phyloP scores from a whole-genome alignment of 768 basidiomycete genomes.

The Tulasnella sp. region DNA sequence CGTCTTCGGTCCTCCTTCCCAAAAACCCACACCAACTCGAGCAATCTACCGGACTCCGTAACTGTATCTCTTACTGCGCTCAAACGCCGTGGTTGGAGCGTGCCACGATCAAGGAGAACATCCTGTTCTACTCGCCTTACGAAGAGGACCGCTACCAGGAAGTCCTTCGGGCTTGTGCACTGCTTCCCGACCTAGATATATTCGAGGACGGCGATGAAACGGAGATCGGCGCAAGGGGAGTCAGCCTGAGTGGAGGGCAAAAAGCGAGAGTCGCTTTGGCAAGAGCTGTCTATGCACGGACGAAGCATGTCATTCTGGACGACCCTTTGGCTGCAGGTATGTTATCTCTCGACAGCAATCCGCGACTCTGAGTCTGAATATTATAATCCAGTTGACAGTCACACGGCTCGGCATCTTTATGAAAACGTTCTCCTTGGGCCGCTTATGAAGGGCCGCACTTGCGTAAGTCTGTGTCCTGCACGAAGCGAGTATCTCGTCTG shows the following conservation, averaged over 20 bases:
- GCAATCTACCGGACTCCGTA: constrained; percentile 22
- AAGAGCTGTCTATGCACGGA: constrained; percentile 31
- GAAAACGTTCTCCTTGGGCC: constrained; percentile 23
- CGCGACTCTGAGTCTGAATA: neutral
- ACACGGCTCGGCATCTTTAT: constrained; percentile 23
- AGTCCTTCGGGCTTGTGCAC: constrained; percentile 32
- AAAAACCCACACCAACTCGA: constrained; percentile 44
- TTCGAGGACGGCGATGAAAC: constrained; percentile 32
- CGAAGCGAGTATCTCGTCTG: constrained; percentile 13
- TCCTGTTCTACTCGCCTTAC: constrained; percentile 42
- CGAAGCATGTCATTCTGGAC: constrained; percentile 28
- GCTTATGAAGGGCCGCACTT: constrained; percentile 24
- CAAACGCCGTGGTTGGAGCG: constrained; percentile 34
- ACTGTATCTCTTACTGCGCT: constrained; percentile 33
- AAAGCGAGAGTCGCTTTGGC: constrained; percentile 22
- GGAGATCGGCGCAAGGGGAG: constrained; percentile 25
- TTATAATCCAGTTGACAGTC: constrained; percentile 19
- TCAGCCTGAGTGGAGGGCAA: constrained; percentile 20
- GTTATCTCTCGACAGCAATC: neutral
- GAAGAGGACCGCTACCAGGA: constrained; percentile 28
- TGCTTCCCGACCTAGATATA: constrained; percentile 32
- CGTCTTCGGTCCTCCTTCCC: constrained; percentile 42
- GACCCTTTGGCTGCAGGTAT: constrained; percentile 23
- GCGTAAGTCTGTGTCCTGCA: constrained; percentile 24
- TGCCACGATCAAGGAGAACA: constrained; percentile 29